Evolutionary conservation across 768 basidiomycete genomes (phyloP), one percentile per base, ranked within the genome.

Genomic region (Tulasnella calospora): DNA sequence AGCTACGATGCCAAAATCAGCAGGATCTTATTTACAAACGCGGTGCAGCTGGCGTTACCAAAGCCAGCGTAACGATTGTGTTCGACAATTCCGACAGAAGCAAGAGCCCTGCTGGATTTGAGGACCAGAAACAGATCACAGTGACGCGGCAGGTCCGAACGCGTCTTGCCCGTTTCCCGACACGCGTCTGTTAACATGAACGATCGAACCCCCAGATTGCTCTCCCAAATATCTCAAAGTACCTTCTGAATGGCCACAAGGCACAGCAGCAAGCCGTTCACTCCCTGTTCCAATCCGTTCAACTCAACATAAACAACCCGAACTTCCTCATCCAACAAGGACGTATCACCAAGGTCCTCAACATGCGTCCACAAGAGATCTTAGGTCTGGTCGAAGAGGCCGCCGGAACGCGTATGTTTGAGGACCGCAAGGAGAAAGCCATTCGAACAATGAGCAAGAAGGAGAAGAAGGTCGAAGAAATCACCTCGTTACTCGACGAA

Each of bases 251-350:
- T 80, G 98, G 98, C 0, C 98, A 98, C 86, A 98, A 96, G 82
- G 88, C 95, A 3, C 90, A 90, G 4, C 95, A 98, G 81, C 90
- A 93, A 75, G 87, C 87, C 0, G 89, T 99, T 0, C 98, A 98
- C 82, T 92, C 91, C 38, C 87, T 99, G 19, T 99, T 99, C 82
- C 98, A 99, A 83, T 92, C 94, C 55, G 96, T 99, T 0, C 96
- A 98, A 84, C 89, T 99, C 81, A 99, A 99, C 83, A 99, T 99
- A 88, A 99, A 99, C 86, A 98, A 98, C 84, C 98, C 98, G 67
- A 99, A 99, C 84, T 99, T 99, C 86, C 88, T 99, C 79, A 98
- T 99, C 84, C 99, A 99, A 97, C 98, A 99, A 85, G 97, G 98
- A 38, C 94, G 96, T 73, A 99, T 99, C 83, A 99, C 98, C 15